Evolutionary conservation across 805 yeast species (phyloP).

Genomic region (Sugiyamaella marilandica): DNA sequence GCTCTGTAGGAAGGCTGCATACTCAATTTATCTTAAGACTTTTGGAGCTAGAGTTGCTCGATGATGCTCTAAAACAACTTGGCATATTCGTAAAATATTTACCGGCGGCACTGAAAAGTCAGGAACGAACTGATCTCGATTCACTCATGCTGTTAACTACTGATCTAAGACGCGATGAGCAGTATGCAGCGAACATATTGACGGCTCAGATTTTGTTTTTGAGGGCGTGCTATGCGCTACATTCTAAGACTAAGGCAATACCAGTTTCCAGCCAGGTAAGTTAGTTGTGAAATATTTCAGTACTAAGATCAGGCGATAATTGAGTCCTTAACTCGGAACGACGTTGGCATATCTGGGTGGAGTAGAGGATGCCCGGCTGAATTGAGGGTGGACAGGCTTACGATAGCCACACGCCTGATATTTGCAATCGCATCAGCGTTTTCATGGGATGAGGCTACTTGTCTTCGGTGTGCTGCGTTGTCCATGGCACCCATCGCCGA

Average conservation of each 20-base stretch:
- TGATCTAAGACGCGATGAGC: too few relatives aligned
- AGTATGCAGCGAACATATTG: too few relatives aligned
- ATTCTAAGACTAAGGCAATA: too few relatives aligned
- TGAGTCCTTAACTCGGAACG: not conserved
- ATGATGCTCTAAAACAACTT: not conserved
- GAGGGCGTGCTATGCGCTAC: too few relatives aligned
- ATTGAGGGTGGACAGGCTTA: not conserved
- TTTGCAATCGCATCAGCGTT: not conserved
- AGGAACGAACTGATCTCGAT: too few relatives aligned
- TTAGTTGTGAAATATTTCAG: not conserved
- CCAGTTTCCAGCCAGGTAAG: not conserved
- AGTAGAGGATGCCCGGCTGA: not conserved
- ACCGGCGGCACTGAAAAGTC: too few relatives aligned
- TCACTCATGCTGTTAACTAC: too few relatives aligned
- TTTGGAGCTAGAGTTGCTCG: slow-evolving; percentile 11
- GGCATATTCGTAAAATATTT: too few relatives aligned
- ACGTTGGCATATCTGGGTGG: not conserved
- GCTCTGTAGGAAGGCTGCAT: slow-evolving; percentile 1
- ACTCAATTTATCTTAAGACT: slow-evolving; percentile 8
- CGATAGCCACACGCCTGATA: not conserved
- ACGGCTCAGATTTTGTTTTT: too few relatives aligned
- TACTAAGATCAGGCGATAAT: not conserved
- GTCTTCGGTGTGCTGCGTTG: not conserved
- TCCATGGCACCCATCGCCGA: not conserved
- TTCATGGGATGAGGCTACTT: not conserved